A percentile compares a stretch with the other conserved stretches of the same genome.
Evolutionary conservation across 306 rosid genomes (phyloP).

Genomic region (Alnus glutinosa): DNA sequence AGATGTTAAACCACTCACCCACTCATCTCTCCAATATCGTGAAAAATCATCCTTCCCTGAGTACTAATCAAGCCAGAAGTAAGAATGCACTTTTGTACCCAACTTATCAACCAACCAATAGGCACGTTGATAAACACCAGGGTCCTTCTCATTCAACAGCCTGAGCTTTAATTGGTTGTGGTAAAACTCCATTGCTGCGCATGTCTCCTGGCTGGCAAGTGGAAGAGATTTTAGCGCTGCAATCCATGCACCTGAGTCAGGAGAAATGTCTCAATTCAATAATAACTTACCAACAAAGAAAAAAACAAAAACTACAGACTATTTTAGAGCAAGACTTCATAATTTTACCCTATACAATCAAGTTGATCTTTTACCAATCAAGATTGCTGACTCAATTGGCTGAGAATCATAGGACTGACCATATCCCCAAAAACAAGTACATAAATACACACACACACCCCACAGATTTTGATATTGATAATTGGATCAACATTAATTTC

Average conservation of each 20-base stretch:
- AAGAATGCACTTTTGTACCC: constrained; percentile 82
- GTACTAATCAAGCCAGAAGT: constrained; percentile 94
- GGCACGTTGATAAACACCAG: constrained; percentile 60
- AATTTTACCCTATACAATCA: background rate
- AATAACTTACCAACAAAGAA: background rate
- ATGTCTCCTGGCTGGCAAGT: constrained; percentile 80
- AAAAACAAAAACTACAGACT: background rate
- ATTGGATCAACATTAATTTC: background rate
- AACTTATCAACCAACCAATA: constrained; percentile 89
- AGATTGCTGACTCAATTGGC: background rate
- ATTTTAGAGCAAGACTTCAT: background rate
- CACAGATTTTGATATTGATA: background rate
- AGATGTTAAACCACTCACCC: constrained; percentile 85
- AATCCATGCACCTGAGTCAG: constrained; percentile 66
- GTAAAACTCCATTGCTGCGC: constrained; percentile 79
- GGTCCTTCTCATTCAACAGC: constrained; percentile 67
- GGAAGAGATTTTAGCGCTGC: constrained; percentile 67
- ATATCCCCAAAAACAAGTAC: background rate
- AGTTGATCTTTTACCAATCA: background rate
- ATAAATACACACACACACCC: background rate
- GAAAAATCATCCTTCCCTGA: constrained; percentile 78
- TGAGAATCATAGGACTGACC: background rate
- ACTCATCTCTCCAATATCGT: constrained; percentile 82
- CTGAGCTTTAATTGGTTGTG: constrained; percentile 80
- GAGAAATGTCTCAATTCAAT: constrained; percentile 17